phyloP scores from a whole-genome alignment of 1,139 yeast species.

The Candida gigantensis region DNA sequence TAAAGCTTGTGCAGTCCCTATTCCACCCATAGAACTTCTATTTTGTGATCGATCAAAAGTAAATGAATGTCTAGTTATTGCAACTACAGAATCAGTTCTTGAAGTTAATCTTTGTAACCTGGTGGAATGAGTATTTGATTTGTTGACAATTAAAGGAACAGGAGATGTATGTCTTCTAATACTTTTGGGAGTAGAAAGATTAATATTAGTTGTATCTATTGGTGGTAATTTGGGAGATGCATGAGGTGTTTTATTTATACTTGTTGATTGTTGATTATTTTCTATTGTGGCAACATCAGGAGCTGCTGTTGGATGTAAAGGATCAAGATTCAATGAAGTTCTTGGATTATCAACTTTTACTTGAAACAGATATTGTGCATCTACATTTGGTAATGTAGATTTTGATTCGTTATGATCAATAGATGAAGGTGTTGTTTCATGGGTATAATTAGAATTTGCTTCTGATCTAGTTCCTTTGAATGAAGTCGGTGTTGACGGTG shows the following conservation, averaged over 20 bases:
- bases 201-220: neutral
- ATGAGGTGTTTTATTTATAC: too few species aligned
- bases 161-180: conserved; percentile 29
- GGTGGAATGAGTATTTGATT: neutral
- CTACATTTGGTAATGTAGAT: conserved; percentile 5
- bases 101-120: conserved; percentile 4
- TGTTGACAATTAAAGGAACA: conserved; percentile 6
- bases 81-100: conserved; percentile 18
- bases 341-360: conserved; percentile 5
- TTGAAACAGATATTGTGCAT: conserved; percentile 6
- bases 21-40: conserved; percentile 23
- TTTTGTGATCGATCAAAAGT: conserved; percentile 15
- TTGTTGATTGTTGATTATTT: conserved; percentile 1
- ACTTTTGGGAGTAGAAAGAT: conserved; percentile 9
- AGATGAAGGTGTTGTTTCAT: conserved; percentile 39
- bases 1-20: conserved; percentile 9
- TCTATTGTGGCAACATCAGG: neutral
- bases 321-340: conserved; percentile 11
- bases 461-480: conserved; percentile 23
- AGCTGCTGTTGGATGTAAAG: conserved; percentile 4
- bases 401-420: conserved; percentile 18
- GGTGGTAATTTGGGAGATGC: neutral
- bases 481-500: conserved; percentile 36
- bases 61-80: conserved; percentile 15
- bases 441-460: conserved; percentile 21